Evolutionary conservation across 306 rosid genomes (phyloP), one percentile per base, ranked within the genome.

Genomic region (Leucaena leucocephala): DNA sequence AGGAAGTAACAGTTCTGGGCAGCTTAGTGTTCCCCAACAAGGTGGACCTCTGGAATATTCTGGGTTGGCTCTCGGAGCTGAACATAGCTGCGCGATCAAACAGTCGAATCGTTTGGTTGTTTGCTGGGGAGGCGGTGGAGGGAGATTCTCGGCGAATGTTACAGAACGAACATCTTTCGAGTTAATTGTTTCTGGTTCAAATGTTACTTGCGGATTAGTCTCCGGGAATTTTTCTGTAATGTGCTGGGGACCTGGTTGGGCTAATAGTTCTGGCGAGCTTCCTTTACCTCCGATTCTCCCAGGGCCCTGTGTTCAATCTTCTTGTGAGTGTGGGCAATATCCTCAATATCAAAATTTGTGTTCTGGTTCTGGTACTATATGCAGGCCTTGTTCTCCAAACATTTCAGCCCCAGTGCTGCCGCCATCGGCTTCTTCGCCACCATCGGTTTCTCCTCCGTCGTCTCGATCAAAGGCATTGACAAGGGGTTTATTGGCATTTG

Each of bases 191-290:
- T 87, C 99, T 5, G 98, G 92, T 16, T 88, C 82, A 17, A 76
- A 90, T 89, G 91, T 93, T 68, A 81, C 86, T 67, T 95, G 99
- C 80, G 98, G 98, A 71, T 84, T 95, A 66, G 83, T 80, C 0
- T 81, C 90, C 1, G 12, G 14, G 6, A 88, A 90, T 74, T 84
- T 92, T 33, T 89, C 97, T 8, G 83, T 95, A 2, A 52, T 90
- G 50, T 95, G 98, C 82, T 95, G 98, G 98, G 98, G 98, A 19
- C 88, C 92, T 50, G 97, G 98, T 39, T 92, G 97, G 95, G 68
- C 80, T 35, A 64, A 68, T 82, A 40, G 42, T 67, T 71, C 63
- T 27, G n/a, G 4, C 74, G 82, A 57, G 82, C 77, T 92, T 74
- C 80, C 85, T 0, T 83, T 92, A 77, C 85, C 89, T 8, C 80